Conservation (phyloP, 177 flowering plant genomes). For the Telopea speciosissima region DNA sequence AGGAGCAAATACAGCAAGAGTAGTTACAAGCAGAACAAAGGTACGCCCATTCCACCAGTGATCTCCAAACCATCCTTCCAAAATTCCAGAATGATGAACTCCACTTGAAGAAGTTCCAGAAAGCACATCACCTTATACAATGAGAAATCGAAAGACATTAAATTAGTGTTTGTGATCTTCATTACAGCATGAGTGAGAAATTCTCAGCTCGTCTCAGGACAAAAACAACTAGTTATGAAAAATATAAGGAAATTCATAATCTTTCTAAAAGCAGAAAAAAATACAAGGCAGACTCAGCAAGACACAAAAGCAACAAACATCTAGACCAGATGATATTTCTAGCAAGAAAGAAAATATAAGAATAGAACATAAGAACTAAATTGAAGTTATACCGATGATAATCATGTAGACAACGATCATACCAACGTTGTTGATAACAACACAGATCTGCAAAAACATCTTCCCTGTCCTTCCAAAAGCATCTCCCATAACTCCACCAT, state of each 20-base stretch:
- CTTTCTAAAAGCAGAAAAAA: background rate
- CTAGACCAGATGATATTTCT: background rate
- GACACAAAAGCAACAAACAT: background rate
- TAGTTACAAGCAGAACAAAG: conserved; percentile 56
- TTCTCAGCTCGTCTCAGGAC: background rate
- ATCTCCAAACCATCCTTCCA: conserved; percentile 84
- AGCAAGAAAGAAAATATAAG: background rate
- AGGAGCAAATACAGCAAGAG: conserved; percentile 58
- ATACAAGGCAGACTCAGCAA: background rate
- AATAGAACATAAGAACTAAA: background rate
- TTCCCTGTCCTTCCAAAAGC: conserved; percentile 83
- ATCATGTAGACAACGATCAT: conserved; percentile 95
- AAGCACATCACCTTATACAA: conserved; percentile 61
- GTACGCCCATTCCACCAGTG: conserved; percentile 84
- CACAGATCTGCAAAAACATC: conserved; percentile 62
- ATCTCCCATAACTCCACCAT: conserved; percentile 89
- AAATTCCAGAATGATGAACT: conserved; percentile 67
- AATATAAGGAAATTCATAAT: background rate
- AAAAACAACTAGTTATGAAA: background rate
- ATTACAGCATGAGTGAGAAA: background rate
- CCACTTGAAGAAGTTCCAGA: conserved; percentile 77
- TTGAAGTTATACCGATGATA: conserved; percentile 59
- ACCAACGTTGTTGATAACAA: conserved; percentile 80
- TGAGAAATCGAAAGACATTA: background rate
- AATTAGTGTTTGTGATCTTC: background rate